Evolutionary conservation across 208 protist species (phyloP), one percentile per base, ranked within the genome.

Genomic region (Herpetomonas muscarum): DNA sequence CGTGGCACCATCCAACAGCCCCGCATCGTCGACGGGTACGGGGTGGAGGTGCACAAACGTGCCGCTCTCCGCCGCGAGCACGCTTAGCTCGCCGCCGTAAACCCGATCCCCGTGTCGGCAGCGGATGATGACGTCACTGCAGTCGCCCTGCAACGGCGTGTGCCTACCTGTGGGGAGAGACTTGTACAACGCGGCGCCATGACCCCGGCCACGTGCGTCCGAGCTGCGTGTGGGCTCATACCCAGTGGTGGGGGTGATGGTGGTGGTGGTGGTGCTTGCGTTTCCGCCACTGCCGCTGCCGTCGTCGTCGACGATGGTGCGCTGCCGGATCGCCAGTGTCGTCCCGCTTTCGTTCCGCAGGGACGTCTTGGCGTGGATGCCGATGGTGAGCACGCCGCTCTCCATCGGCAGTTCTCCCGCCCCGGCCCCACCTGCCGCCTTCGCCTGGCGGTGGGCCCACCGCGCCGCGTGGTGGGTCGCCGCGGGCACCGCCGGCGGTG

Each of bases 291-390:
- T 32, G 13, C 21, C 36, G n/a, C 15, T 25, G 6, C 22, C 30
- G 17, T 44, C 44, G 19, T 46, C n/a, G 21, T 67, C 63, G 12
- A 4, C 59, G 21, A 75, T 31, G 19, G 67, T 4, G 45, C 60
- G 64, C 31, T 70, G 56, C 17, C 46, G 57, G n/a, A 74, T 29
- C 17, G 55, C 37, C 34, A 79, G 24, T 15, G 67, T 45, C 39
- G 68, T 55, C 24, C 67, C 73, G 28, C 39, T 64, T 21, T 56
- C 51, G 46, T 79, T 79, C n/a, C 60, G 61, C 24, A 79, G 47
- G 3, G 73, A 29, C 6, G 28, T 31, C 37, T 65, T 63, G 15
- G 73, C 47, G 68, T 79, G 67, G 17, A 79, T 60, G 39, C 62
- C 61, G n/a, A 79, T 63, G 39, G 75, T 22, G 3, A 79, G 51